These are phyloP conservation scores for Penicillium glabrum DNA, from an alignment of 2,329 filamentous ascomycete species.

Conservation along the genomic window DNA sequence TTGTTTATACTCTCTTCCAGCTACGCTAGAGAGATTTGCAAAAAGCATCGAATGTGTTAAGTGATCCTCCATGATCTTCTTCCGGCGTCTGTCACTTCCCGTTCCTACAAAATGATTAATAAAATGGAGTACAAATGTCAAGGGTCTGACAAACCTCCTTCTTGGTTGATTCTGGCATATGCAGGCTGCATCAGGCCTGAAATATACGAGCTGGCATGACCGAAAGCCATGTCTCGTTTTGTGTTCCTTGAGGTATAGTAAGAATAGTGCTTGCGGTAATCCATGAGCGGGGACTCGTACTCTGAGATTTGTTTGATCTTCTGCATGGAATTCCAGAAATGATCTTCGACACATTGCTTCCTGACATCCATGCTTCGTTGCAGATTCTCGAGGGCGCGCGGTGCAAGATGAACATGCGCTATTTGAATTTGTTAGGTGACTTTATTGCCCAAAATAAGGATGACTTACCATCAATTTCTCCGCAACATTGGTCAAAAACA, in stretches of 20 bases:
- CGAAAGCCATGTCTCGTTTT: slow-evolving; percentile 1
- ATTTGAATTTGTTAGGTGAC: background rate
- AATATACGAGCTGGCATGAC: slow-evolving; percentile 8
- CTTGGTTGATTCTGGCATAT: background rate
- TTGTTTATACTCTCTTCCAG: background rate
- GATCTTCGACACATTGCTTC: background rate
- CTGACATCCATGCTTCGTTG: background rate
- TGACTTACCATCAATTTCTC: background rate
- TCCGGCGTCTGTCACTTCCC: background rate
- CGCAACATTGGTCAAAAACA: background rate
- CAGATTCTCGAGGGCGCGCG: background rate
- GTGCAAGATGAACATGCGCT: background rate
- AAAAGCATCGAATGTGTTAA: background rate
- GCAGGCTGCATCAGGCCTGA: slow-evolving; percentile 2
- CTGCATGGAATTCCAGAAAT: background rate
- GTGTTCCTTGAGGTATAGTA: background rate
- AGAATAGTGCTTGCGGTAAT: background rate
- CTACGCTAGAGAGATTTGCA: background rate
- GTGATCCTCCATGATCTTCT: background rate
- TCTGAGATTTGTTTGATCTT: background rate
- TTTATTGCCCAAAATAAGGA: background rate
- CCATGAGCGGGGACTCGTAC: background rate
- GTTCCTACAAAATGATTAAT: background rate
- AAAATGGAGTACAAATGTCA: background rate
- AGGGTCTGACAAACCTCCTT: background rate